These are phyloP conservation scores for Microbotryum saponariae DNA, from an alignment of 1,284 basidiomycete species.

Conservation along the genomic window DNA sequence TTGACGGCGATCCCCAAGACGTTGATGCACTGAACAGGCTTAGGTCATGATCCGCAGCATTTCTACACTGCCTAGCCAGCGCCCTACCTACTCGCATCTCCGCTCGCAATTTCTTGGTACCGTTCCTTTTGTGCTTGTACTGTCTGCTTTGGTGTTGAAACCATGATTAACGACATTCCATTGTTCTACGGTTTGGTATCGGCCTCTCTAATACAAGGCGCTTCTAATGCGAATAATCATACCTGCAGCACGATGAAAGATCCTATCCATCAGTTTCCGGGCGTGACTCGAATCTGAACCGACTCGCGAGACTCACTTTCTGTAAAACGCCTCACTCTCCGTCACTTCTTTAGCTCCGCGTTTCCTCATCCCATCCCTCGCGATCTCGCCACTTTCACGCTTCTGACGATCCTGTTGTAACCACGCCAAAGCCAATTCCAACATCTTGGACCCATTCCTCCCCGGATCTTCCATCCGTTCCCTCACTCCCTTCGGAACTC, in stretches of 20 bases:
- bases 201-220: background rate
- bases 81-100: too few species aligned
- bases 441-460: conserved; percentile 50
- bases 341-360: conserved; percentile 60
- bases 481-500: conserved; percentile 27
- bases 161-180: too few species aligned
- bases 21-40: too few species aligned
- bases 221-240: conserved; percentile 24
- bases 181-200: background rate
- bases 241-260: conserved; percentile 5
- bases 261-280: background rate
- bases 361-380: conserved; percentile 47
- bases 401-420: conserved; percentile 68
- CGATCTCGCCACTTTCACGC: conserved; percentile 47
- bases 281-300: too few species aligned
- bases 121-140: too few species aligned
- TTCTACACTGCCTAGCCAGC: too few species aligned
- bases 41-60: too few species aligned
- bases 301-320: conserved; percentile 52
- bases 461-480: conserved; percentile 32
- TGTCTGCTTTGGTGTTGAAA: too few species aligned
- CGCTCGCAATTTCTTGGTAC: too few species aligned
- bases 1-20: too few species aligned
- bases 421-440: conserved; percentile 72
- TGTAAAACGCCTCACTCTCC: conserved; percentile 82